A percentile compares a stretch with the other conserved stretches of the same genome.
These are phyloP conservation scores for Fraxinus nigra DNA, from an alignment of 305 asterid genomes.

Conservation along the genomic window DNA sequence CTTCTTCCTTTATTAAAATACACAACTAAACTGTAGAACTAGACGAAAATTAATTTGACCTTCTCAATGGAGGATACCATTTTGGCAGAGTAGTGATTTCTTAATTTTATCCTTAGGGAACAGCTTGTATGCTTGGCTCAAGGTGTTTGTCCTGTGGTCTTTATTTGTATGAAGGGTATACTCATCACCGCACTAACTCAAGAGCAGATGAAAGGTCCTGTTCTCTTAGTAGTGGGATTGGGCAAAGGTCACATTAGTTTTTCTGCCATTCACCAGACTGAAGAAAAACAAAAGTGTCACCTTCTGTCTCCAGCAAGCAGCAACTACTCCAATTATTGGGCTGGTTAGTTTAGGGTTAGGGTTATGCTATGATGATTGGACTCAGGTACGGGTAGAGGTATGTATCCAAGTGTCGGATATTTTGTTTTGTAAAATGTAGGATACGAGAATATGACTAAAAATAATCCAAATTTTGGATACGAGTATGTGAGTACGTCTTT, in stretches of 20 bases:
- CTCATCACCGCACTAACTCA: neutral
- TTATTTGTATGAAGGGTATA: neutral
- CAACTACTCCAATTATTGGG: neutral
- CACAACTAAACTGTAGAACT: neutral
- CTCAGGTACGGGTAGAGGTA: no score
- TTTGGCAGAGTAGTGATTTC: neutral
- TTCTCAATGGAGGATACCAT: neutral
- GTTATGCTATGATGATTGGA: no score
- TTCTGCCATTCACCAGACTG: neutral
- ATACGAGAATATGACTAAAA: no score
- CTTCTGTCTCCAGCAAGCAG: neutral
- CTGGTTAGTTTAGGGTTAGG: no score
- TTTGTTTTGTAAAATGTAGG: no score
- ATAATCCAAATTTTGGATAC: no score
- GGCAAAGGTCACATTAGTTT: neutral
- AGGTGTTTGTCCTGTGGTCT: neutral
- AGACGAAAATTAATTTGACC: neutral
- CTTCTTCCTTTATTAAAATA: neutral
- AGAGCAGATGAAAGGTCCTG: neutral
- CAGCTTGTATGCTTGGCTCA: neutral
- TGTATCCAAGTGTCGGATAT: no score
- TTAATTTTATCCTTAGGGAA: neutral
- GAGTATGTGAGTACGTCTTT: no score
- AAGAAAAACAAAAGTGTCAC: neutral
- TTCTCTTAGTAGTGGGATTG: neutral